Percentiles rank a stretch among this genome's conserved stretches.
Evolutionary conservation across 805 yeast genomes (phyloP).

Genomic region (Metschnikowia bowlesiae): DNA sequence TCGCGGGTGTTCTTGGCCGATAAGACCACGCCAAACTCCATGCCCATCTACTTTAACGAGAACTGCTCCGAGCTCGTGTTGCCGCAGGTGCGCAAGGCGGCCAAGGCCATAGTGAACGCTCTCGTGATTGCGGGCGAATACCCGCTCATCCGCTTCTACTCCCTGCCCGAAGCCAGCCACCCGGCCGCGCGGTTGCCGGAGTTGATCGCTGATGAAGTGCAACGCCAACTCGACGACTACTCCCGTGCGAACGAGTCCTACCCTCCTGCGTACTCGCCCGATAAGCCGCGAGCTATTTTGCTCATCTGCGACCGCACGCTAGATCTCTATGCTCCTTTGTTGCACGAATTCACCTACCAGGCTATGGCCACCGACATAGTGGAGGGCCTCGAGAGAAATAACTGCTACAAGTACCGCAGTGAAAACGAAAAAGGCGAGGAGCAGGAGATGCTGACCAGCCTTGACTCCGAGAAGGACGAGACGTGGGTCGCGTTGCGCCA

Average conservation of each 20-base stretch:
- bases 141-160: slow-evolving; percentile 76
- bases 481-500: slow-evolving; percentile 73
- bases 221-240: slow-evolving; percentile 66
- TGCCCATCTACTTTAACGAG: slow-evolving; percentile 68
- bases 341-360: slow-evolving; percentile 89
- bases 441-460: slow-evolving; percentile 28
- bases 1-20: slow-evolving; percentile 68
- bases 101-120: slow-evolving; percentile 61
- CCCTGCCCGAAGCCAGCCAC: slow-evolving; percentile 45
- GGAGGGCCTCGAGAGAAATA: slow-evolving; percentile 38
- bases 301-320: slow-evolving; percentile 78
- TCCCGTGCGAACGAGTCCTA: slow-evolving; percentile 64
- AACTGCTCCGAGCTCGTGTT: slow-evolving; percentile 59
- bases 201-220: slow-evolving; percentile 69
- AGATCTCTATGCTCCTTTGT: slow-evolving; percentile 76
- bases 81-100: slow-evolving; percentile 53
- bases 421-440: slow-evolving; percentile 49
- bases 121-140: slow-evolving; percentile 82
- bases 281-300: slow-evolving; percentile 66
- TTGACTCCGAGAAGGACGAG: slow-evolving; percentile 60
- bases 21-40: slow-evolving; percentile 45
- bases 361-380: slow-evolving; percentile 83
- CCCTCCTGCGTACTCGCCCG: slow-evolving; percentile 48
- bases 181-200: slow-evolving; percentile 59
- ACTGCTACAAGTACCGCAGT: slow-evolving; percentile 47